A percentile compares a stretch with the other conserved stretches of the same genome.
Evolutionary conservation across 352 stramenopile species (phyloP).

Genomic region (Phytophthora citricola): DNA sequence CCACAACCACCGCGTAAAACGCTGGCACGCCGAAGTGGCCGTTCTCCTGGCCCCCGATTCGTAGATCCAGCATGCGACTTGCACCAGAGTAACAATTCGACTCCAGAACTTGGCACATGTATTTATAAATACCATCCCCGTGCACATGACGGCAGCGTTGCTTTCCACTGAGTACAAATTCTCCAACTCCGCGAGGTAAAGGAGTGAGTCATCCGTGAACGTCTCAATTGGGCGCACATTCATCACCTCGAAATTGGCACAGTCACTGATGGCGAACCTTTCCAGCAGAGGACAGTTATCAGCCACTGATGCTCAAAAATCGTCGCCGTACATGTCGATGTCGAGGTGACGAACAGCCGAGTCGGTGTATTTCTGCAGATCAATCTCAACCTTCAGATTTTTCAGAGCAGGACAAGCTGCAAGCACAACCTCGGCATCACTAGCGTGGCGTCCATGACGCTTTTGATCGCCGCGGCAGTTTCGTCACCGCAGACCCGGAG

Average conservation of each 20-base stretch:
- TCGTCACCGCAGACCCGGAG: slow-evolving; percentile 15
- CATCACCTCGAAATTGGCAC: slow-evolving; percentile 30
- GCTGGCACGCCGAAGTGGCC: slow-evolving; percentile 5
- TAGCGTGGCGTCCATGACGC: slow-evolving; percentile 21
- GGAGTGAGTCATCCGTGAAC: slow-evolving; percentile 36
- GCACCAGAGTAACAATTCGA: slow-evolving; percentile 1
- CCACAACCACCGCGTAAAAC: slow-evolving; percentile 22
- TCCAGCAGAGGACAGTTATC: slow-evolving; percentile 31
- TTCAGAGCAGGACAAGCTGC: slow-evolving; percentile 33
- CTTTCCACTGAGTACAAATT: slow-evolving; percentile 33
- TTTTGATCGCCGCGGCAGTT: slow-evolving; percentile 3
- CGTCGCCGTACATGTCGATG: slow-evolving; percentile 33
- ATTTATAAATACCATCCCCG: slow-evolving; percentile 38
- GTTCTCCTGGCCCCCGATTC: slow-evolving; percentile 25
- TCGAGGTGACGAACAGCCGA: slow-evolving; percentile 19
- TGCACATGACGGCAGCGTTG: slow-evolving; percentile 35
- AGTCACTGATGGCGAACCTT: slow-evolving; percentile 32
- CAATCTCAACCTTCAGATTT: slow-evolving; percentile 36
- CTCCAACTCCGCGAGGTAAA: slow-evolving; percentile 30
- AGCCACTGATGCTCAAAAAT: slow-evolving; percentile 25
- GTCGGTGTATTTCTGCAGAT: slow-evolving; percentile 31
- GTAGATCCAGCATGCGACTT: slow-evolving; percentile 30
- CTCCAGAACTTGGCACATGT: slow-evolving; percentile 27
- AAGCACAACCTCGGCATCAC: slow-evolving; percentile 19
- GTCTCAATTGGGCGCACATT: slow-evolving; percentile 25